Evolutionary conservation across 148 eudicot species (phyloP).

Genomic region (Amaranthus hypochondriacus): DNA sequence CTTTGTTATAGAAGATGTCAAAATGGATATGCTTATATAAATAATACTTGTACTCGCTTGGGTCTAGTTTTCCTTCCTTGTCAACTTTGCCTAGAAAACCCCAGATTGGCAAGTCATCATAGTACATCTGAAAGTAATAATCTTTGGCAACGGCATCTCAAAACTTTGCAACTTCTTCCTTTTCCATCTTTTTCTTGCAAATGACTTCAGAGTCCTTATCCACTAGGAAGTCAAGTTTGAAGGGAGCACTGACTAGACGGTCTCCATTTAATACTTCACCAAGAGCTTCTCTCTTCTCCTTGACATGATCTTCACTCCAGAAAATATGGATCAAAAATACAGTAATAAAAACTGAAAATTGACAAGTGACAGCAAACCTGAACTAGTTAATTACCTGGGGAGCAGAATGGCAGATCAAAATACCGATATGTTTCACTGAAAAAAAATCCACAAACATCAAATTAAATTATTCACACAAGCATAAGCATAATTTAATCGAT

Average conservation of each 20-base stretch:
- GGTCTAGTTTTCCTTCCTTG: conserved; percentile 52
- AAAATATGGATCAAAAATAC: not conserved
- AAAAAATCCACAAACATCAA: conserved; percentile 10
- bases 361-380: not conserved
- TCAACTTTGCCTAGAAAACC: conserved; percentile 65
- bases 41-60: conserved; percentile 52
- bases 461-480: not conserved
- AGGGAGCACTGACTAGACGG: conserved; percentile 63
- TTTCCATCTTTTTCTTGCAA: conserved; percentile 48
- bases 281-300: conserved; percentile 71
- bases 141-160: conserved; percentile 60
- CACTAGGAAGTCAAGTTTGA: conserved; percentile 50
- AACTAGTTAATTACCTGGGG: conserved; percentile 36
- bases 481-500: not conserved
- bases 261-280: conserved; percentile 77
- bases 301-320: conserved; percentile 38
- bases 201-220: conserved; percentile 55
- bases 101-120: conserved; percentile 72
- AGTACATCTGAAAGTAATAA: conserved; percentile 73
- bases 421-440: conserved; percentile 69
- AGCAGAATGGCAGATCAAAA: conserved; percentile 70
- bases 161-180: conserved; percentile 47
- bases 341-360: not conserved
- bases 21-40: conserved; percentile 59
- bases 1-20: conserved; percentile 59